These are phyloP conservation scores for Penicillium aurantiogriseum DNA, from an alignment of 2,329 filamentous ascomycete species.

Conservation along the genomic window DNA sequence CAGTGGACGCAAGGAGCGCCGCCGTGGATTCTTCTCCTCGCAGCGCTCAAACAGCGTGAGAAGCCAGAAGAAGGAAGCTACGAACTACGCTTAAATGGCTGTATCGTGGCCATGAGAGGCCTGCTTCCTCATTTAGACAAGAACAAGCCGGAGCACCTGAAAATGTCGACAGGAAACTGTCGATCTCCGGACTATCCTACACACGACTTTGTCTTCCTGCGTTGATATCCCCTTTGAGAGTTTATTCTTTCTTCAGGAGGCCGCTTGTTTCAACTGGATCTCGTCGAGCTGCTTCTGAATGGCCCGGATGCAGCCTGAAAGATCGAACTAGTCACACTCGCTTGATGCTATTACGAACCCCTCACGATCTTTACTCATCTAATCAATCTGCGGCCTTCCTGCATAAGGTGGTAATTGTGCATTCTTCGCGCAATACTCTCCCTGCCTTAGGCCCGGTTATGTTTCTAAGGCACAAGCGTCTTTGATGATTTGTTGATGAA, in stretches of 20 bases:
- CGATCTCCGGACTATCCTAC: conserved; percentile 4
- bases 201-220: conserved; percentile 7
- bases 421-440: background rate
- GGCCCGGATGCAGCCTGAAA: background rate
- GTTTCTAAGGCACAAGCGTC: background rate
- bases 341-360: conserved; percentile 24
- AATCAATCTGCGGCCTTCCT: background rate
- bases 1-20: conserved; percentile 37
- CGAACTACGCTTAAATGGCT: conserved; percentile 23
- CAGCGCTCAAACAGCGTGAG: conserved; percentile 29
- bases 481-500: conserved; percentile 16
- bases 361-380: conserved; percentile 23
- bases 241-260: conserved; percentile 7
- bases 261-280: conserved; percentile 3
- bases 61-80: conserved; percentile 29
- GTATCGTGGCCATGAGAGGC: background rate
- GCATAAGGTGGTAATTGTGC: background rate
- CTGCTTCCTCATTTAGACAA: background rate
- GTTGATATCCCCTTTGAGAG: conserved; percentile 16
- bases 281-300: background rate
- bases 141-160: background rate
- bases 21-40: conserved; percentile 39
- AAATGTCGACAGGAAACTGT: background rate
- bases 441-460: background rate
- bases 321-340: conserved; percentile 13